Evolutionary conservation across 2,329 filamentous ascomycete species (phyloP), one percentile per base, ranked within the genome.

Genomic region (Paecilomyces sp.): DNA sequence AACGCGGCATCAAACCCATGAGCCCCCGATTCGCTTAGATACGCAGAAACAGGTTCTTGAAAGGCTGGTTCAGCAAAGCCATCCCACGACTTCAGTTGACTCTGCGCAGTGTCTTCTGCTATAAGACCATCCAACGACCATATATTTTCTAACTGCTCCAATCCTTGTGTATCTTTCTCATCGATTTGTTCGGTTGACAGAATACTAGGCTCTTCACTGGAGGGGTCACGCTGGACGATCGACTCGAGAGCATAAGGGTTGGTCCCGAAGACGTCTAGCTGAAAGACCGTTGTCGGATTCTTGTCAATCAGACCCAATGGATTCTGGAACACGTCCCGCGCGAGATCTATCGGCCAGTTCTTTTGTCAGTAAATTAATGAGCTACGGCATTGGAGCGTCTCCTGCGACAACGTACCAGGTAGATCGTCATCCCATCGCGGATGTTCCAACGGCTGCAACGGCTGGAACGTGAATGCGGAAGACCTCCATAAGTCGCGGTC

Each of bases 1-100:
- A 79, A 62, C 28, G 70, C 70, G 6, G 73, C 72, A 65, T 78
- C 76, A 47, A 77, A 78, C 3, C 74, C 74, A 55, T 65, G 65
- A 1, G 73, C 67, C 1, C 73, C 74, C 15, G 75, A 74, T 66
- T 80, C 78, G 57, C 75, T 79, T 36, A 80, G 71, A 59, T 79
- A 79, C 50, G 69, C 71, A 30, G 75, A 76, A 30, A 62, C 57
- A 3, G 70, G 70, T 54, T 75, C 72, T 36, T 65, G 59, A 47
- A 71, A 70, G 11, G 62, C 58, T 55, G 62, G 67, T 25, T 75
- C 61, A 28, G 71, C 64, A 61, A 75, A 79, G 12, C 62, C 71
- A 63, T 80, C 78, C 78, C 78, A 80, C 34, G 74, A 76, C 41
- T 64, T 71, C 24, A 74, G 60, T 2, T 71, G 62, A 12, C 62